A percentile compares a stretch with the other conserved stretches of the same genome.
phyloP scores from a whole-genome alignment of 306 rosid genomes.

The Cucurbita moschata region DNA sequence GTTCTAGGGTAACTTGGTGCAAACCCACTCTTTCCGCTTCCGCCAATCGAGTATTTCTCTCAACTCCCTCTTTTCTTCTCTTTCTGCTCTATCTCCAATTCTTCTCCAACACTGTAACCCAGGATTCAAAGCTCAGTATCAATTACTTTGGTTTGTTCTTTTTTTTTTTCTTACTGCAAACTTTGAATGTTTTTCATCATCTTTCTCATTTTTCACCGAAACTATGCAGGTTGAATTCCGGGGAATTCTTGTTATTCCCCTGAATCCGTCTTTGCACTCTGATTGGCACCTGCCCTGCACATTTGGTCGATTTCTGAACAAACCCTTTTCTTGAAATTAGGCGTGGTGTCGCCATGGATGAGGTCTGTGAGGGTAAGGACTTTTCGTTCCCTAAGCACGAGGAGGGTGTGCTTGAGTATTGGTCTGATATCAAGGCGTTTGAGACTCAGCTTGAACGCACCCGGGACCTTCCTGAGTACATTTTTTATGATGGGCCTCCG shows the following conservation, averaged over 20 bases:
- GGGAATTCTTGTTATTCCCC: background rate
- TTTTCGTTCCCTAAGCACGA: constrained; percentile 69
- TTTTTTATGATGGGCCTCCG: constrained; percentile 94
- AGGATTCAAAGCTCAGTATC: background rate
- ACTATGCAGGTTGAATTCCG: background rate
- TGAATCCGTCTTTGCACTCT: background rate
- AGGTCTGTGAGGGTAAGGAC: constrained; percentile 78
- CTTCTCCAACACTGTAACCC: background rate
- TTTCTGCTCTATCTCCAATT: background rate
- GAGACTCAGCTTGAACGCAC: constrained; percentile 55
- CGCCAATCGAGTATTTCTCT: background rate
- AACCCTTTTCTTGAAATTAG: background rate
- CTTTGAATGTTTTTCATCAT: background rate
- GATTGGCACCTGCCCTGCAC: background rate
- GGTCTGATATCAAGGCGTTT: constrained; percentile 70
- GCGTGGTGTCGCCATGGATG: constrained; percentile 41
- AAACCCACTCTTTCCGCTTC: background rate
- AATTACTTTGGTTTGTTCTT: background rate
- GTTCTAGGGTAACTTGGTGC: background rate
- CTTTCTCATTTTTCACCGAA: background rate
- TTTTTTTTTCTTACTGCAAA: background rate
- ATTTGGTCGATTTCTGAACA: background rate
- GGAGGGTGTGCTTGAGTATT: constrained; percentile 45
- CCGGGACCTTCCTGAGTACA: constrained; percentile 48
- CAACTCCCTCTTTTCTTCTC: background rate